These are phyloP conservation scores for Alloascoidea hylecoeti DNA, from an alignment of 805 yeast species.

Conservation along the genomic window DNA sequence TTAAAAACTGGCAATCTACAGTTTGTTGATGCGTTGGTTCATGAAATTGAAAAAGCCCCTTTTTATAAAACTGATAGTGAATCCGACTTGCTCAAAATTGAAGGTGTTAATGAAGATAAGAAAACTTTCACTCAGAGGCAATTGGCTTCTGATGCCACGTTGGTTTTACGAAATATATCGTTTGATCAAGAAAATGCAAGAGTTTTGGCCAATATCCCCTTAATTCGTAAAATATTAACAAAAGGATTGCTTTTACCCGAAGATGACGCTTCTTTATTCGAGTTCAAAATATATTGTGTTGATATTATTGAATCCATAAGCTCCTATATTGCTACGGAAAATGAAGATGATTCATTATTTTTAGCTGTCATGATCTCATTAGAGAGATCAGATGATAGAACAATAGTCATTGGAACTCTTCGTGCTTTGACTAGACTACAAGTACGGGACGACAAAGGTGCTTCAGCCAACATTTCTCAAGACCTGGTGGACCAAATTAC, in stretches of 20 bases:
- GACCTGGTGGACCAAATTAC: conserved; percentile 37
- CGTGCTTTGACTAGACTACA: conserved; percentile 71
- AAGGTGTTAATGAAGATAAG: background rate
- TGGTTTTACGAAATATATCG: conserved; percentile 66
- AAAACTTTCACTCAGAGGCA: conserved; percentile 9
- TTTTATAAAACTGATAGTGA: background rate
- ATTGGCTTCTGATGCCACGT: conserved; percentile 33
- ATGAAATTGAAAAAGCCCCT: conserved; percentile 21
- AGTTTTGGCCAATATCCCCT: conserved; percentile 41
- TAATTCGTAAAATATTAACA: conserved; percentile 32
- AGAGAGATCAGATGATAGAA: conserved; percentile 45
- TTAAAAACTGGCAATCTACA: background rate
- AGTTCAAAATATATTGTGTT: conserved; percentile 48
- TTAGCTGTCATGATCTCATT: conserved; percentile 37
- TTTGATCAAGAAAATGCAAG: conserved; percentile 80
- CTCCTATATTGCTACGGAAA: conserved; percentile 67
- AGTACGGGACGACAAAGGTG: conserved; percentile 43
- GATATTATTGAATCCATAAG: conserved; percentile 80
- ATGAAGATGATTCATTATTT: conserved; percentile 57
- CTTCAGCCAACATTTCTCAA: conserved; percentile 32
- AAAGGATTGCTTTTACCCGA: conserved; percentile 17
- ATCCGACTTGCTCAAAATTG: background rate
- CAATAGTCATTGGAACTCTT: conserved; percentile 50
- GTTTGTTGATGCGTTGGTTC: conserved; percentile 19
- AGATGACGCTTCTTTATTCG: conserved; percentile 29